phyloP scores from a whole-genome alignment of 306 rosid species.

The Crotalaria pallida region DNA sequence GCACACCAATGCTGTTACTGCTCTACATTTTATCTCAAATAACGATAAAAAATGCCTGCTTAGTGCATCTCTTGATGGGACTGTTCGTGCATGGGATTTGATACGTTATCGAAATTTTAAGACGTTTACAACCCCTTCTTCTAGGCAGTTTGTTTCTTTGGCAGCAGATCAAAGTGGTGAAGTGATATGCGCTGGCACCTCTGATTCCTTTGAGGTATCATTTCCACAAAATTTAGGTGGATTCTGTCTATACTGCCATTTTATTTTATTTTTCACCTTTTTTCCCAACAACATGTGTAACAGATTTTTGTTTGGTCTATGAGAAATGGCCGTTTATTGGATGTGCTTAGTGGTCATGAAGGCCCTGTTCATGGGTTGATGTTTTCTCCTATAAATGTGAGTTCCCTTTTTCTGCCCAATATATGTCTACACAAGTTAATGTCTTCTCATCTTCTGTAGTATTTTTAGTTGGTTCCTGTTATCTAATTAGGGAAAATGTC shows the following conservation, averaged over 20 bases:
- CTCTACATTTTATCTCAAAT: conserved; percentile 82
- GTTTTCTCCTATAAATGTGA: conserved; percentile 92
- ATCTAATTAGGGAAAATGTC: neutral
- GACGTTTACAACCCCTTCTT: conserved; percentile 68
- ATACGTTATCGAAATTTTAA: conserved; percentile 78
- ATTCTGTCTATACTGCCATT: neutral
- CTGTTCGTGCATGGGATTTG: conserved; percentile 96
- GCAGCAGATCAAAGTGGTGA: conserved; percentile 94
- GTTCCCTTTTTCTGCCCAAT: conserved; percentile 22
- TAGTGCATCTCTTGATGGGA: conserved; percentile 96
- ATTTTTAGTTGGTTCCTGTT: neutral
- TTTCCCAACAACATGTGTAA: conserved; percentile 9
- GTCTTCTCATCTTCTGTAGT: conserved; percentile 3
- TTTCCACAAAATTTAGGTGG: neutral
- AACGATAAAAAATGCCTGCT: conserved; percentile 66
- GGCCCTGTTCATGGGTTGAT: conserved; percentile 90
- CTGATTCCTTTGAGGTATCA: conserved; percentile 86
- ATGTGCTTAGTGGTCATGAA: conserved; percentile 88
- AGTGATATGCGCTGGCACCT: conserved; percentile 92
- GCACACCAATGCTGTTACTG: conserved; percentile 84
- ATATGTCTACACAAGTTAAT: neutral
- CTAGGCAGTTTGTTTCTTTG: conserved; percentile 85
- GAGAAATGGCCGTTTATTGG: conserved; percentile 84
- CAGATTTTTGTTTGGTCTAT: conserved; percentile 95
- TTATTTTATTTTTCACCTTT: neutral